Conservation (phyloP, 169 alveolate genomes). For the Plasmodium vivax region DNA sequence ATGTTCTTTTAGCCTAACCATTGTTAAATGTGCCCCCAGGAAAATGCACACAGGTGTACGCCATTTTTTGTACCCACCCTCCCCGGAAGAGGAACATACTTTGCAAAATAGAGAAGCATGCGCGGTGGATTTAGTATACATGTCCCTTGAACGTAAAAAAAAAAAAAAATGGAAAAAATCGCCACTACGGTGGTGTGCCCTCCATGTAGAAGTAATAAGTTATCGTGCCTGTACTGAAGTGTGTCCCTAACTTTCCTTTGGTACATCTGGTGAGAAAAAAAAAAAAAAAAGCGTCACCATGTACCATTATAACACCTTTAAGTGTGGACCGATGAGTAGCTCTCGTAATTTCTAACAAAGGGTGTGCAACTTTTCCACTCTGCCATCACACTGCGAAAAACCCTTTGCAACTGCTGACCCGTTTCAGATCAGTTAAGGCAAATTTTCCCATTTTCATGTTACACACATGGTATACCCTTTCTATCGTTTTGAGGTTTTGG, state of each 20-base stretch:
- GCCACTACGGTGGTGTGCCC: too few relatives aligned
- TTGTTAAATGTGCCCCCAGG: not conserved
- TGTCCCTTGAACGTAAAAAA: too few relatives aligned
- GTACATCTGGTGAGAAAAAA: not conserved
- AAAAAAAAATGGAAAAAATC: too few relatives aligned
- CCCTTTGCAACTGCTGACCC: not conserved
- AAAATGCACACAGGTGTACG: too few relatives aligned
- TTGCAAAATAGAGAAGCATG: too few relatives aligned
- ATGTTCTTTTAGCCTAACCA: not conserved
- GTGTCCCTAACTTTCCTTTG: not conserved
- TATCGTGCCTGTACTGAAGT: too few relatives aligned
- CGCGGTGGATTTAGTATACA: too few relatives aligned
- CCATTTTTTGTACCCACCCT: too few relatives aligned
- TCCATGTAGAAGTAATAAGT: too few relatives aligned
- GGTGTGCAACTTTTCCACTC: not conserved
- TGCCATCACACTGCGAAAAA: not conserved
- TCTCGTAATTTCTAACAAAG: not conserved
- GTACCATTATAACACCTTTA: not conserved
- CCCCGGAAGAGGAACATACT: too few relatives aligned
- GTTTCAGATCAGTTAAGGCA: not conserved
- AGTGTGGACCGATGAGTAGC: not conserved
- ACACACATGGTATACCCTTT: not conserved
- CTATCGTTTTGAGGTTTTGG: not conserved
- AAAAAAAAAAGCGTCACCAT: not conserved
- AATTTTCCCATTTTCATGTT: not conserved